phyloP scores from a whole-genome alignment of 2,329 filamentous ascomycete species.

The Penicillium sclerotigenum region DNA sequence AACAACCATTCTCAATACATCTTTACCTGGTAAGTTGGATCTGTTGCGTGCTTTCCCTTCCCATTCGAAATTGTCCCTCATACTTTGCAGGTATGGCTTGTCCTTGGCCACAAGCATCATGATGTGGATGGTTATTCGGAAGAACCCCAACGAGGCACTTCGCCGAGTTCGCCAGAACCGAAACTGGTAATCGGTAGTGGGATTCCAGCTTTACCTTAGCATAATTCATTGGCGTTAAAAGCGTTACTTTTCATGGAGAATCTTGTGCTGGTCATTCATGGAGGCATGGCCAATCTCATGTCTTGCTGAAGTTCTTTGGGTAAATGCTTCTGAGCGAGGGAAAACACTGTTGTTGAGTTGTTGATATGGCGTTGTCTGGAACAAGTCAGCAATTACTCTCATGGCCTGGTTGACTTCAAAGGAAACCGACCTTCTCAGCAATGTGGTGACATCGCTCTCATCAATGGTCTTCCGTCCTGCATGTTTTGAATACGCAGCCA shows the following conservation, averaged over 20 bases:
- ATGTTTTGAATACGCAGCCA: constrained; percentile 76
- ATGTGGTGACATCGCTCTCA: constrained; percentile 73
- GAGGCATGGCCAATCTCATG: constrained; percentile 51
- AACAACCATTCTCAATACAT: constrained; percentile 99
- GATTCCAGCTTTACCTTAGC: constrained; percentile 5
- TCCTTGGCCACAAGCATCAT: constrained; percentile 84
- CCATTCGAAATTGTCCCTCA: constrained; percentile 20
- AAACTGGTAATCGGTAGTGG: constrained; percentile 57
- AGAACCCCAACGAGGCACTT: constrained; percentile 70
- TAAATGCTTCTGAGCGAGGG: constrained; percentile 77
- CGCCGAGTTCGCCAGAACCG: constrained; percentile 73
- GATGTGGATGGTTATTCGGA: constrained; percentile 93
- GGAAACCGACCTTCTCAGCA: constrained; percentile 73
- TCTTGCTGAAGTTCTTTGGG: constrained; percentile 80
- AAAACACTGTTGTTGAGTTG: constrained; percentile 71
- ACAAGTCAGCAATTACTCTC: constrained; percentile 28
- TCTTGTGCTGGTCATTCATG: constrained; percentile 25
- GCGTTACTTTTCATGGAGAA: constrained; percentile 16
- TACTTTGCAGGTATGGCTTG: constrained; percentile 70
- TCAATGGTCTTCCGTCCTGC: constrained; percentile 81
- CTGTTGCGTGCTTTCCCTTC: not conserved
- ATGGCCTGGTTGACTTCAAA: not conserved
- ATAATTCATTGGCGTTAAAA: constrained; percentile 38
- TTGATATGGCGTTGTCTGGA: constrained; percentile 74
- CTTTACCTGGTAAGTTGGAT: constrained; percentile 78